Percentiles rank a stretch among this genome's conserved stretches.
phyloP scores from a whole-genome alignment of 2,329 filamentous ascomycete species.

The Hypoxylon sp. region DNA sequence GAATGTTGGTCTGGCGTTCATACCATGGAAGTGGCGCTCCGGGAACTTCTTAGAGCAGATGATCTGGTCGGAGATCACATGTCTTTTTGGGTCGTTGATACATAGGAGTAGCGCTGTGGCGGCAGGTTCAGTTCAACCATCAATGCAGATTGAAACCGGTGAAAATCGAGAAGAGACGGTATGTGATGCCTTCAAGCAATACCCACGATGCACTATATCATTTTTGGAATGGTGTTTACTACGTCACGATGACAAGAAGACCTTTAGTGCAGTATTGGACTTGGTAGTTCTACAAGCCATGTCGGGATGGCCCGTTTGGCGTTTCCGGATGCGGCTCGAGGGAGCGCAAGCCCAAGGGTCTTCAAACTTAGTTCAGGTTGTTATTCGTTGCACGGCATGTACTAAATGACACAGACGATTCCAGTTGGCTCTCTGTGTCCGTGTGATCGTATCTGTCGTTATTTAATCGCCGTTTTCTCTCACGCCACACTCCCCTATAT shows the following conservation, averaged over 20 bases:
- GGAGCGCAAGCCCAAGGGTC: no score
- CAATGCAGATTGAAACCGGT: constrained; percentile 25
- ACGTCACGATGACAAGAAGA: constrained; percentile 5
- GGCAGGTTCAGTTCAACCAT: constrained; percentile 2
- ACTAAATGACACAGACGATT: no score
- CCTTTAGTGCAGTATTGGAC: background rate
- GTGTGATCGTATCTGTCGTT: no score
- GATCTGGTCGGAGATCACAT: constrained; percentile 23
- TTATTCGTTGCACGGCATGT: no score
- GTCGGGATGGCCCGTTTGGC: constrained; percentile 1
- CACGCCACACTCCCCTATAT: no score
- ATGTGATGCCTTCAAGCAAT: background rate
- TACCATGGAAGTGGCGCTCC: background rate
- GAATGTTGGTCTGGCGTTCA: background rate
- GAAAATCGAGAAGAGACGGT: background rate
- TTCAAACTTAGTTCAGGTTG: no score
- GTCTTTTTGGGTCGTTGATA: constrained; percentile 7
- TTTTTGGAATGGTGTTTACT: constrained; percentile 4
- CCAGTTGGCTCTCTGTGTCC: no score
- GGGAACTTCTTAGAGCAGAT: background rate
- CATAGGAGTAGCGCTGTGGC: constrained; percentile 17
- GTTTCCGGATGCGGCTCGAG: constrained; percentile 19
- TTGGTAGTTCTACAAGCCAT: constrained; percentile 2
- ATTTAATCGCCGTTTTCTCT: no score
- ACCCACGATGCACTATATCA: background rate